phyloP scores from a whole-genome alignment of 495 filamentous ascomycete genomes.

The Neurospora sp. region DNA sequence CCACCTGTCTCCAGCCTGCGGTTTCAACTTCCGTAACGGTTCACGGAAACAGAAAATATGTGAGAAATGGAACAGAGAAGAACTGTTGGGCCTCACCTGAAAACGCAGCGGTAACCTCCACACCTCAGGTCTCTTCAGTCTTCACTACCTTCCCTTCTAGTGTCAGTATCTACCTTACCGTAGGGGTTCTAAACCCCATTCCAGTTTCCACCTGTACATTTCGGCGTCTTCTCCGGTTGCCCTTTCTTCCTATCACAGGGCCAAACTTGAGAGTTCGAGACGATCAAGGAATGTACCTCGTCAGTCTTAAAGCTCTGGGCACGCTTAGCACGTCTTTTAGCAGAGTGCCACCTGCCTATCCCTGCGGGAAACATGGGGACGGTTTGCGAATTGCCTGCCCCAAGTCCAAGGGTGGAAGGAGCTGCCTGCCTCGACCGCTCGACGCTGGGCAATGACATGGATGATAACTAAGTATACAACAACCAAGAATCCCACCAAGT shows the following conservation, averaged over 20 bases:
- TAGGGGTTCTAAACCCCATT: background rate
- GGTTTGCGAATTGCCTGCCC: background rate
- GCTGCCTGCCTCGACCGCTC: background rate
- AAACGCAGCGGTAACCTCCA: background rate
- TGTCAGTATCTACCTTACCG: background rate
- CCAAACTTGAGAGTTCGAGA: background rate
- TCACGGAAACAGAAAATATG: background rate
- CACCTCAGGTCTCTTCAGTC: background rate
- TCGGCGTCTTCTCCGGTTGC: background rate
- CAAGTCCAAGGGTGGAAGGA: background rate
- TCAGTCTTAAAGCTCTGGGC: background rate
- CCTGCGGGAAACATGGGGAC: background rate
- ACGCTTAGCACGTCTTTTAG: background rate
- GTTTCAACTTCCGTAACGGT: background rate
- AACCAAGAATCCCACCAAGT: background rate
- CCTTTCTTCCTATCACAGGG: background rate
- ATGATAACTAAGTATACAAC: background rate
- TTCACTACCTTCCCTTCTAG: background rate
- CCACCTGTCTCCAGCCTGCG: background rate
- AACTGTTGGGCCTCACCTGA: background rate
- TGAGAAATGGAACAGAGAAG: background rate
- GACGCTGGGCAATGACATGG: background rate
- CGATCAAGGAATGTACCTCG: background rate
- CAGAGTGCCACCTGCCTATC: background rate
- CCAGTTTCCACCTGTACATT: background rate